phyloP scores from a whole-genome alignment of 352 stramenopile genomes.

The Phytophthora sp. region DNA sequence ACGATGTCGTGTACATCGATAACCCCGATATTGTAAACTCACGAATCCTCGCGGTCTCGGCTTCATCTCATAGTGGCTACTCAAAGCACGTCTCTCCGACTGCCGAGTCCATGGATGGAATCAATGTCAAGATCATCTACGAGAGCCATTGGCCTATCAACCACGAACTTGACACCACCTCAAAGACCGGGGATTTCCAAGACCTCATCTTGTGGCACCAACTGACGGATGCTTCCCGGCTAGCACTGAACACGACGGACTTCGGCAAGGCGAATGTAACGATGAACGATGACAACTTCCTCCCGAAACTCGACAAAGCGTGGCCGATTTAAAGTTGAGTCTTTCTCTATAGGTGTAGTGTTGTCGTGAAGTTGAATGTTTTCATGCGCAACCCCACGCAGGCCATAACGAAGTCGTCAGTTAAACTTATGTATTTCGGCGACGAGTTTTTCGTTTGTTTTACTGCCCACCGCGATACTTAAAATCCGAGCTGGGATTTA shows the following conservation, averaged over 20 bases:
- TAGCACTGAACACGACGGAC: constrained; percentile 17
- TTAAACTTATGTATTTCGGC: too few relatives aligned
- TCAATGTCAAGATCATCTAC: constrained; percentile 15
- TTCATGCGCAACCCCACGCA: too few relatives aligned
- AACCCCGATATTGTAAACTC: constrained; percentile 7
- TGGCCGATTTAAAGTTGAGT: constrained; percentile 9
- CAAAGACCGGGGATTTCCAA: constrained; percentile 10
- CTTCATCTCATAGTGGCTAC: constrained; percentile 17
- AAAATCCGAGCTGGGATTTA: too few relatives aligned
- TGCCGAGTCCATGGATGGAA: constrained; percentile 9
- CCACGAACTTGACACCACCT: constrained; percentile 8
- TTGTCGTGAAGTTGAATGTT: too few relatives aligned
- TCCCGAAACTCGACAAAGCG: constrained; percentile 26
- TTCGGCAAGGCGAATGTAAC: constrained; percentile 29
- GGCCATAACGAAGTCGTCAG: too few relatives aligned
- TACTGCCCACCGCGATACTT: too few relatives aligned
- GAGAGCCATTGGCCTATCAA: constrained; percentile 17
- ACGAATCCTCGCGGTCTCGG: neutral
- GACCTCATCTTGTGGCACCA: constrained; percentile 32
- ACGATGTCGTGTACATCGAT: constrained; percentile 48
- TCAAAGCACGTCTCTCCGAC: constrained; percentile 12
- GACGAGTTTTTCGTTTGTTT: too few relatives aligned
- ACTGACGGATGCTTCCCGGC: constrained; percentile 20
- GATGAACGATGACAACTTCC: constrained; percentile 39
- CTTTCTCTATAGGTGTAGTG: too few relatives aligned